A percentile compares a stretch with the other conserved stretches of the same genome.
These are phyloP conservation scores for Fraxinus excelsior DNA, from an alignment of 257 asterid genomes.

Conservation along the genomic window DNA sequence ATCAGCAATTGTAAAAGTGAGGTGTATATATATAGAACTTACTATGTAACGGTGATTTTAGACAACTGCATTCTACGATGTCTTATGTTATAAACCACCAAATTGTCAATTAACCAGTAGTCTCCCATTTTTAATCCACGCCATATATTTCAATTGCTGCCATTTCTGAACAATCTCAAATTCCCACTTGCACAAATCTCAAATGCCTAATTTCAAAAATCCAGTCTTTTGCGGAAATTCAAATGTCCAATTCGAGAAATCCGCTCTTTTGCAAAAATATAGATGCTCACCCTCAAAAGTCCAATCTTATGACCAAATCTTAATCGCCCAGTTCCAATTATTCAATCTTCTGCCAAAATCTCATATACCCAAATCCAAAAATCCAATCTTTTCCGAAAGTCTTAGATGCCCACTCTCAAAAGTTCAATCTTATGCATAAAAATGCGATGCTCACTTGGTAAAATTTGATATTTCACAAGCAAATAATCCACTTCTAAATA, in stretches of 20 bases:
- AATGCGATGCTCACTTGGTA: no score
- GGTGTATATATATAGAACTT: no score
- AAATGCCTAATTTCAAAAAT: conserved; percentile 13
- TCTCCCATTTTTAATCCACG: conserved; percentile 33
- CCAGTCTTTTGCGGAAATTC: conserved; percentile 9
- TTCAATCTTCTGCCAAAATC: conserved; percentile 1
- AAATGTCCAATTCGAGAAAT: no score
- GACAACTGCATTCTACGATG: no score
- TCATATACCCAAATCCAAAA: background rate
- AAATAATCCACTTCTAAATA: no score
- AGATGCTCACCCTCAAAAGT: conserved; percentile 2
- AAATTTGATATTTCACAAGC: no score
- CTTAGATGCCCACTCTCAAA: conserved; percentile 8
- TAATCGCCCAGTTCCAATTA: background rate
- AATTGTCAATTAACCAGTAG: no score
- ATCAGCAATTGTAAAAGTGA: no score
- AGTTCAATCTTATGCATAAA: background rate
- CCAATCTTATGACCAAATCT: conserved; percentile 1
- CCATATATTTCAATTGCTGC: conserved; percentile 62
- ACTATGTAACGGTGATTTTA: no score
- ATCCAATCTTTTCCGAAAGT: background rate
- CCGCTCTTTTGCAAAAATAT: background rate
- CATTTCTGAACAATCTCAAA: conserved; percentile 18
- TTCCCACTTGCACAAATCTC: background rate
- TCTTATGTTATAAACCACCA: no score